Evolutionary conservation across 2,329 filamentous ascomycete species (phyloP).

Genomic region (Curvularia lunata): DNA sequence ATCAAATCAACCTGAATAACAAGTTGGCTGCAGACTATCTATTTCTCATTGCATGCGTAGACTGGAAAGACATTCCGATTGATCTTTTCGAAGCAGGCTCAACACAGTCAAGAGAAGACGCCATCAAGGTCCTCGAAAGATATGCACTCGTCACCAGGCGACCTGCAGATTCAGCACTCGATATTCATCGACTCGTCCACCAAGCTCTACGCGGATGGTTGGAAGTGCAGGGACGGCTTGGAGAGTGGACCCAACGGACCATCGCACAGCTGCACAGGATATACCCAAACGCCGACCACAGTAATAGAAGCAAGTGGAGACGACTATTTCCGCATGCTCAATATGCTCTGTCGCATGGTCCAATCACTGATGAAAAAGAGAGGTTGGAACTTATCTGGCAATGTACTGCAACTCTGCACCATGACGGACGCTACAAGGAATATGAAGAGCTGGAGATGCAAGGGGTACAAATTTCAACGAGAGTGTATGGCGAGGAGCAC

Average conservation of each 20-base stretch:
- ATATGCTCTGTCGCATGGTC: slow-evolving; percentile 21
- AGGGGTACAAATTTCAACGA: not conserved
- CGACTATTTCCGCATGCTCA: slow-evolving; percentile 24
- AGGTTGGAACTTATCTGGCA: no score
- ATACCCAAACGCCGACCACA: slow-evolving; percentile 23
- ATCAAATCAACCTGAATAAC: not conserved
- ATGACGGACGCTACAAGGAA: slow-evolving; percentile 17
- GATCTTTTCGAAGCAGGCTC: not conserved
- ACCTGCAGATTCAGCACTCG: not conserved
- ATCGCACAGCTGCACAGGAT: slow-evolving; percentile 19
- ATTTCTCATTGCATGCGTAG: not conserved
- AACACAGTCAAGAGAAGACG: not conserved
- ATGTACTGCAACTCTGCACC: slow-evolving; percentile 20
- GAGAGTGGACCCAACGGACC: slow-evolving; percentile 15
- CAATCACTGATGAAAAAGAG: not conserved
- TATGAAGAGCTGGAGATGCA: not conserved
- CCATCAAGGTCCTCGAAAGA: not conserved
- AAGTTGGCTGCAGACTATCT: not conserved
- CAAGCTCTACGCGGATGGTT: slow-evolving; percentile 13
- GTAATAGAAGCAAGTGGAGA: slow-evolving; percentile 30
- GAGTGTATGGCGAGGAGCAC: not conserved
- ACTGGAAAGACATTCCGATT: not conserved
- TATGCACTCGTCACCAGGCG: not conserved
- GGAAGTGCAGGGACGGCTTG: slow-evolving; percentile 7
- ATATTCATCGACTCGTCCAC: slow-evolving; percentile 13